phyloP scores from a whole-genome alignment of 177 flowering plant genomes.

The Telopea speciosissima region DNA sequence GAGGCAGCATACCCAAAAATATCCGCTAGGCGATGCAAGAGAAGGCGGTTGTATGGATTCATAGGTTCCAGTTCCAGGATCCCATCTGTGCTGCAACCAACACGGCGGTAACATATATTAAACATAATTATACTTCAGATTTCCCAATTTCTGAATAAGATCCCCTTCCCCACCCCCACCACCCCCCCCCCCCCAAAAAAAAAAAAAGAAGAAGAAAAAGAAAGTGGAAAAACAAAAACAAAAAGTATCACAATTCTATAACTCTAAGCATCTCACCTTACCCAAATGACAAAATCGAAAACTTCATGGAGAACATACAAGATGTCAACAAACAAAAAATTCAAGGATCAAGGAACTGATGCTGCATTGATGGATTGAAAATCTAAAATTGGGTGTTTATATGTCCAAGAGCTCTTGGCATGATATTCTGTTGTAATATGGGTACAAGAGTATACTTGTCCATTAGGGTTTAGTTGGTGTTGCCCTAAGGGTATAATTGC shows the following conservation, averaged over 20 bases:
- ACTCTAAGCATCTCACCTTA: background rate
- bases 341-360: background rate
- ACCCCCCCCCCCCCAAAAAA: too few species aligned
- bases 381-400: background rate
- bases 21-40: slow-evolving; percentile 92
- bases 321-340: background rate
- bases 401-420: background rate
- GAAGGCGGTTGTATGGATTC: slow-evolving; percentile 77
- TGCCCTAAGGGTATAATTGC: too few species aligned
- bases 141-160: background rate
- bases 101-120: background rate
- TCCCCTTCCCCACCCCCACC: background rate
- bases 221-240: background rate
- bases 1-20: slow-evolving; percentile 62
- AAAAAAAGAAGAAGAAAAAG: background rate
- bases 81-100: slow-evolving; percentile 56
- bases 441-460: too few species aligned
- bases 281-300: background rate
- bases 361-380: background rate
- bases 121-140: background rate
- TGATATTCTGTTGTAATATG: background rate
- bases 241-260: background rate
- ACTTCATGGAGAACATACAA: background rate
- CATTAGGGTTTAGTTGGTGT: too few species aligned
- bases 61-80: slow-evolving; percentile 77